Evolutionary conservation across 805 yeast species (phyloP).

Genomic region (Zygotorulaspora chibaensis): DNA sequence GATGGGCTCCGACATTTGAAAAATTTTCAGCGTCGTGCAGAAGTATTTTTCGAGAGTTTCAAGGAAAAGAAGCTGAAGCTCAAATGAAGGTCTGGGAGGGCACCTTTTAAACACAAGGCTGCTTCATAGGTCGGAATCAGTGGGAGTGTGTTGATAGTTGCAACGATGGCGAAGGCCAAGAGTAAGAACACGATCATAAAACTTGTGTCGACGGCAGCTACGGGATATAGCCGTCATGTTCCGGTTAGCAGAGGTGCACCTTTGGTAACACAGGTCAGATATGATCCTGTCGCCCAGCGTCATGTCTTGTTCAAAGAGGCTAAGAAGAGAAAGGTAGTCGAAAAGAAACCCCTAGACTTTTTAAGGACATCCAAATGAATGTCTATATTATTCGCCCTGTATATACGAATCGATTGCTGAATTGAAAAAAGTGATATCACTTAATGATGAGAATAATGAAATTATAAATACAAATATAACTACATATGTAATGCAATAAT

Average conservation of each 20-base stretch:
- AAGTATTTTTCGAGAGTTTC: neutral
- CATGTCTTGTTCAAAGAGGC: conserved; percentile 88
- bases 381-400: neutral
- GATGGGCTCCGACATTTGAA: conserved; percentile 7
- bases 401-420: conserved; percentile 7
- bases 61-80: neutral
- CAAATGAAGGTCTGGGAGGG: neutral
- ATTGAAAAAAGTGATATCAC: neutral
- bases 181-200: conserved; percentile 78
- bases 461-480: conserved; percentile 4
- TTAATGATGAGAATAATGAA: conserved; percentile 2
- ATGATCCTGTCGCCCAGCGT: conserved; percentile 83
- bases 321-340: conserved; percentile 76
- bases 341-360: conserved; percentile 46
- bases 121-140: too few relatives aligned
- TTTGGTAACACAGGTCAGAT: conserved; percentile 72
- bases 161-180: conserved; percentile 49
- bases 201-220: conserved; percentile 81
- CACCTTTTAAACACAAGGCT: too few relatives aligned
- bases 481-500: conserved; percentile 4
- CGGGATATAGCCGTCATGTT: conserved; percentile 82
- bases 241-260: conserved; percentile 79
- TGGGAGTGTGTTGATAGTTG: neutral
- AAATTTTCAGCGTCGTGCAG: conserved; percentile 8
- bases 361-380: conserved; percentile 34